phyloP scores from a whole-genome alignment of 2,329 filamentous ascomycete species.

The Aspergillus versicolor region DNA sequence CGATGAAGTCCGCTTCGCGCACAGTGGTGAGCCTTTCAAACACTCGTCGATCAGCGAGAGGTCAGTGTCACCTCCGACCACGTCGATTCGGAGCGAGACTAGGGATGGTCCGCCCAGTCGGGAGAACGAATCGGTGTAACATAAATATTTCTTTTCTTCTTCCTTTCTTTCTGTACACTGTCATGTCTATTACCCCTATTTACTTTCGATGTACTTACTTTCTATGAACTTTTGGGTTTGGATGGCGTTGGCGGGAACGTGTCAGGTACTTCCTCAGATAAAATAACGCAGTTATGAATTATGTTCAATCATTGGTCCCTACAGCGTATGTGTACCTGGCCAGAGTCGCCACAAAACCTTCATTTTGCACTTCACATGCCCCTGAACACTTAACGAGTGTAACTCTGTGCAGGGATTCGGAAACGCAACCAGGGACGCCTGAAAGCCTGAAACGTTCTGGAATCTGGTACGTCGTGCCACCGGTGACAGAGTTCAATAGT shows the following conservation, averaged over 20 bases:
- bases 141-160: not conserved
- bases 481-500: not conserved
- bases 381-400: too few relatives aligned
- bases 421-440: too few relatives aligned
- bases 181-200: not conserved
- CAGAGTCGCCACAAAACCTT: not conserved
- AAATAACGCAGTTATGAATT: not conserved
- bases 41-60: conserved; percentile 24
- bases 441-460: not conserved
- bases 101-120: not conserved
- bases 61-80: conserved; percentile 12
- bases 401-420: too few relatives aligned
- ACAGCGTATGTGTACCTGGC: too few relatives aligned
- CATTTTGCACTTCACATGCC: too few relatives aligned
- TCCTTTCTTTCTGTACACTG: not conserved
- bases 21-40: conserved; percentile 13
- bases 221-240: not conserved
- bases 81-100: conserved; percentile 13
- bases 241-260: not conserved
- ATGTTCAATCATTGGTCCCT: not conserved
- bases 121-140: not conserved
- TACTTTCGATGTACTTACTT: too few relatives aligned
- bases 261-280: not conserved
- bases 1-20: conserved; percentile 21
- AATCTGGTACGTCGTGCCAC: not conserved